phyloP scores from a whole-genome alignment of 306 rosid species.

The Ormosia emarginata region DNA sequence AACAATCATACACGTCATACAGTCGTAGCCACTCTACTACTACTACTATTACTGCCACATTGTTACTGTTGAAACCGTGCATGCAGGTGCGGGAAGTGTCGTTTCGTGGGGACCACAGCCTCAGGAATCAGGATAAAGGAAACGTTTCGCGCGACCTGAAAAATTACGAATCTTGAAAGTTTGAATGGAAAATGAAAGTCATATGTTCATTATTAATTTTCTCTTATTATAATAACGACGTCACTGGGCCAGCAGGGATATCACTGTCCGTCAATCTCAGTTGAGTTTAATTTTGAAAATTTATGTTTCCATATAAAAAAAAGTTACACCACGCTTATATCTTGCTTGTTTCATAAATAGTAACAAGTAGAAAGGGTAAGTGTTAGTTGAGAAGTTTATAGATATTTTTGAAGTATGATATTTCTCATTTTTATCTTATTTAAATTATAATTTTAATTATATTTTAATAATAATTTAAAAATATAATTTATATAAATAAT shows the following conservation, averaged over 20 bases:
- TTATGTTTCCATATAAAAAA: no score
- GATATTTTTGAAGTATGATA: no score
- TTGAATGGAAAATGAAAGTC: not conserved
- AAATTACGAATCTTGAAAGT: not conserved
- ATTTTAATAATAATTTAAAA: no score
- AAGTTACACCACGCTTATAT: no score
- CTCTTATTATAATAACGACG: not conserved
- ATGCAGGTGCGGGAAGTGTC: conserved; percentile 26
- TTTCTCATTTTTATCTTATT: no score
- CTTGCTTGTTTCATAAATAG: no score
- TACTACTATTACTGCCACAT: not conserved
- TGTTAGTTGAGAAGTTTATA: no score
- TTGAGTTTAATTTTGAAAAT: not conserved
- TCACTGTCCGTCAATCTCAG: conserved; percentile 12
- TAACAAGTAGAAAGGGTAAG: no score
- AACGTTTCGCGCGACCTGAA: conserved; percentile 26
- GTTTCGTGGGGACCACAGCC: not conserved
- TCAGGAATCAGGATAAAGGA: not conserved
- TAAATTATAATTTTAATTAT: no score
- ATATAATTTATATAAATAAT: no score
- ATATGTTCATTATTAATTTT: not conserved
- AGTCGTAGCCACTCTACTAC: not conserved
- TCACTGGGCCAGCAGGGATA: not conserved
- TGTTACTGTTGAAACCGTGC: not conserved
- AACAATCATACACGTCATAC: not conserved